Conservation (phyloP, 148 eudicot species). For the Oxyria digyna region DNA sequence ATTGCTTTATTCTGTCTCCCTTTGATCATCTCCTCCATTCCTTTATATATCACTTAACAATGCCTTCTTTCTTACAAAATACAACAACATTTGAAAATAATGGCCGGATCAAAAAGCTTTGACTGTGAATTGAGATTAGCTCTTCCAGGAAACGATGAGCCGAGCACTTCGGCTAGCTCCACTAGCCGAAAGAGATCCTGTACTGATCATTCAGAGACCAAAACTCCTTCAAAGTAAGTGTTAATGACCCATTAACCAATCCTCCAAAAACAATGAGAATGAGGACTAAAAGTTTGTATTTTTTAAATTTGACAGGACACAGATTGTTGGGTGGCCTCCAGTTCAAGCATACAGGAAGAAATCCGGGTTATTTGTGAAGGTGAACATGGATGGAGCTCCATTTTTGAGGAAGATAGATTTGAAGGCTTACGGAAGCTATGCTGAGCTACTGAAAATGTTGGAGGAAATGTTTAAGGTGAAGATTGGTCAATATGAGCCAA, state of each 20-base stretch:
- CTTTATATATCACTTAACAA: neutral
- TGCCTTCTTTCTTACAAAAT: too few relatives aligned
- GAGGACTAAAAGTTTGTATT: conserved; percentile 4
- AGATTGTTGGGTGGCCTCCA: conserved; percentile 74
- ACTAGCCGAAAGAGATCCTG: neutral
- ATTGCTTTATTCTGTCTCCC: conserved; percentile 6
- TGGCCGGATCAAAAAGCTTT: neutral
- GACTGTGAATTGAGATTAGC: conserved; percentile 36
- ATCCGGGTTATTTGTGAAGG: conserved; percentile 48
- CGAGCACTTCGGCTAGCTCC: neutral
- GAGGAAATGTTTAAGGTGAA: conserved; percentile 50
- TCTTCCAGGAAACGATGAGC: conserved; percentile 30
- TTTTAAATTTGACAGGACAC: conserved; percentile 21
- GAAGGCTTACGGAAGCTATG: conserved; percentile 36
- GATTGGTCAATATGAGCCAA: conserved; percentile 23
- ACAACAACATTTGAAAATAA: neutral
- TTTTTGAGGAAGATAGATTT: conserved; percentile 62
- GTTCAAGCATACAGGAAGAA: conserved; percentile 53
- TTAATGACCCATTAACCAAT: too few relatives aligned
- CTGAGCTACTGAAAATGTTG: conserved; percentile 38
- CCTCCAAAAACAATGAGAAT: neutral
- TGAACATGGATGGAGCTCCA: conserved; percentile 81
- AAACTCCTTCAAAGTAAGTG: neutral
- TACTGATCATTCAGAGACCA: neutral
- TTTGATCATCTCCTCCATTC: neutral